These are phyloP conservation scores for Phialocephala sp. DNA, from an alignment of 2,329 filamentous ascomycete species.

Conservation along the genomic window DNA sequence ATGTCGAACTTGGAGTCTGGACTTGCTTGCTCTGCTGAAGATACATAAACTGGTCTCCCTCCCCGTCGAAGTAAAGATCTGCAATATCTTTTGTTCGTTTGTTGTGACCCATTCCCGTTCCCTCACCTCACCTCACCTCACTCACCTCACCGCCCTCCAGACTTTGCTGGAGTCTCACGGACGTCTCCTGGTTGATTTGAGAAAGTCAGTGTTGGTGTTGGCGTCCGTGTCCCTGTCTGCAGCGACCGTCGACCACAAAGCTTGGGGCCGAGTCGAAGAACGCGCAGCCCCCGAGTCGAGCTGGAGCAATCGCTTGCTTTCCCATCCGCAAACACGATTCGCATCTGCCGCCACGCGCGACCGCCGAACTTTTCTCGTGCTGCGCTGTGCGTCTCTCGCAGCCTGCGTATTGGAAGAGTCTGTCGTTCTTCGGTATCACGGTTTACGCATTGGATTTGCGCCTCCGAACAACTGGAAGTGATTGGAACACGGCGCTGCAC, in stretches of 20 bases:
- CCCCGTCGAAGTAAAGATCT: conserved; percentile 8
- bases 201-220: not conserved
- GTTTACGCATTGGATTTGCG: not conserved
- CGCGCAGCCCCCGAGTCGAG: conserved; percentile 3
- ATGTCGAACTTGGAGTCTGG: conserved; percentile 6
- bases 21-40: not conserved
- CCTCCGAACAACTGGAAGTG: not conserved
- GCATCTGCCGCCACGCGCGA: conserved; percentile 5
- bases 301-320: conserved; percentile 2
- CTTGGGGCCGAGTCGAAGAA: conserved; percentile 1
- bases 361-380: not conserved
- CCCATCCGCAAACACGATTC: not conserved
- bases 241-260: not conserved
- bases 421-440: not conserved
- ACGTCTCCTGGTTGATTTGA: not conserved
- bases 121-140: not conserved
- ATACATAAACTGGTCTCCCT: conserved; percentile 1
- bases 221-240: not conserved
- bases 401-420: not conserved
- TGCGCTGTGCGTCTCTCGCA: not conserved
- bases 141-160: not conserved
- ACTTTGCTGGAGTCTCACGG: not conserved
- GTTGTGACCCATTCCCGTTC: not conserved
- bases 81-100: not conserved
- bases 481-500: not conserved